A percentile compares a stretch with the other conserved stretches of the same genome.
Evolutionary conservation across 2,329 filamentous ascomycete species (phyloP).

Genomic region (Didymella pomorum): DNA sequence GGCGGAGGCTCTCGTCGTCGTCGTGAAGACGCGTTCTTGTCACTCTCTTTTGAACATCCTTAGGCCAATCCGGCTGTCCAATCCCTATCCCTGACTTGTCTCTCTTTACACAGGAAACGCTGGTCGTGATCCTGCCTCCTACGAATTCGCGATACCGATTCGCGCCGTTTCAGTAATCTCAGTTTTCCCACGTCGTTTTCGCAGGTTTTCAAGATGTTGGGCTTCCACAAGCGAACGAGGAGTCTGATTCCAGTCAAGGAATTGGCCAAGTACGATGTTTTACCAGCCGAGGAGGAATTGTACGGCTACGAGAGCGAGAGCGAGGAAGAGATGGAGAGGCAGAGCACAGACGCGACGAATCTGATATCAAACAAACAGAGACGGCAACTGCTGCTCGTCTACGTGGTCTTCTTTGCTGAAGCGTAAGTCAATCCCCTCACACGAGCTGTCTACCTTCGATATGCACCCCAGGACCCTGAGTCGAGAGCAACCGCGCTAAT

Average conservation of each 20-base stretch:
- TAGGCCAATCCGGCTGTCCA: constrained; percentile 42
- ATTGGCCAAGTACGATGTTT: constrained; percentile 53
- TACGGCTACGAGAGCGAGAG: constrained; percentile 33
- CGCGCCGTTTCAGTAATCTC: constrained; percentile 14
- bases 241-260: constrained; percentile 55
- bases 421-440: constrained; percentile 43
- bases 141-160: constrained; percentile 17
- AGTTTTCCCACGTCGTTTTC: constrained; percentile 5
- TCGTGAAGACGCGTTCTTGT: constrained; percentile 37
- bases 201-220: constrained; percentile 49
- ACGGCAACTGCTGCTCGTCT: constrained; percentile 54
- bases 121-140: constrained; percentile 18
- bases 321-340: constrained; percentile 43
- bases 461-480: constrained; percentile 10
- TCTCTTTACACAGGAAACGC: constrained; percentile 17
- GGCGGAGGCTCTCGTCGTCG: constrained; percentile 39
- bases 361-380: constrained; percentile 27
- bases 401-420: constrained; percentile 58
- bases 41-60: constrained; percentile 41
- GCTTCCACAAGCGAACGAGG: constrained; percentile 54
- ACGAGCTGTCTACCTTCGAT: constrained; percentile 3
- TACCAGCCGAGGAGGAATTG: constrained; percentile 39
- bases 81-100: constrained; percentile 26
- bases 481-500: constrained; percentile 23
- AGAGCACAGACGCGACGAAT: constrained; percentile 29